Conservation (phyloP, 2,329 filamentous ascomycete species). For the Aspergillus quadrilineatus region DNA sequence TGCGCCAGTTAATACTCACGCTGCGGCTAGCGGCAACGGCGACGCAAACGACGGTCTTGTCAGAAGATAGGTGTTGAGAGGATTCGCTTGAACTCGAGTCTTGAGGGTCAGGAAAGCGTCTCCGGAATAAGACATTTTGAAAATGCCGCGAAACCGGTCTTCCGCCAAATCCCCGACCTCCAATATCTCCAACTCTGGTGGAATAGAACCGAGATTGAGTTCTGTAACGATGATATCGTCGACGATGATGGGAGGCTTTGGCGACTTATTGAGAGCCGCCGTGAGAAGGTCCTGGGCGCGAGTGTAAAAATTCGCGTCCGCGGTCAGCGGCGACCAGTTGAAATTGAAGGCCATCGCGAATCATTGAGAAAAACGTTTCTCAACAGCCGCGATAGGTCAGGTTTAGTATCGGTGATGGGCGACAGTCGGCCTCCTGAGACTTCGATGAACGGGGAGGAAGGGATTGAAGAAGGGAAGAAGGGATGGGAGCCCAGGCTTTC, state of each 20-base stretch:
- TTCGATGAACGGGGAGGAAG: slow-evolving; percentile 6
- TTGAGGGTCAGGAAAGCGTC: slow-evolving; percentile 94
- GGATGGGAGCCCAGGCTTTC: slow-evolving; percentile 2
- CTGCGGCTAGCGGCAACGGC: slow-evolving; percentile 84
- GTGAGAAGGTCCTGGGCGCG: slow-evolving; percentile 93
- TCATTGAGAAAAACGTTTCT: slow-evolving; percentile 28
- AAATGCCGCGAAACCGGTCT: slow-evolving; percentile 94
- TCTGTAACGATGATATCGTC: slow-evolving; percentile 99
- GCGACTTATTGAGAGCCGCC: slow-evolving; percentile 92
- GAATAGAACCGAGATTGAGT: slow-evolving; percentile 91
- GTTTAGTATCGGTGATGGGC: background rate
- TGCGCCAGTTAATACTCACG: slow-evolving; percentile 45
- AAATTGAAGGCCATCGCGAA: slow-evolving; percentile 96
- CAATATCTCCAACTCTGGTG: slow-evolving; percentile 91
- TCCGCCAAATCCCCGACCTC: slow-evolving; percentile 97
- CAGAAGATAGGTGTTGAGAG: slow-evolving; percentile 89
- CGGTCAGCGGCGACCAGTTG: slow-evolving; percentile 99
- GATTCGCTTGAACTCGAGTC: slow-evolving; percentile 96
- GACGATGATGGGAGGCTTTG: slow-evolving; percentile 97
- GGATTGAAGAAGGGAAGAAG: slow-evolving; percentile 6
- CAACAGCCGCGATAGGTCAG: slow-evolving; percentile 7
- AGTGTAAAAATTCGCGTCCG: slow-evolving; percentile 86
- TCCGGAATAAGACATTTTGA: slow-evolving; percentile 98
- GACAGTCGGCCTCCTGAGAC: slow-evolving; percentile 4
- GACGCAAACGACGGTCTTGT: slow-evolving; percentile 92